phyloP scores from a whole-genome alignment of 371 early-diverging fungal species.

The Lichtheimia corymbifera region DNA sequence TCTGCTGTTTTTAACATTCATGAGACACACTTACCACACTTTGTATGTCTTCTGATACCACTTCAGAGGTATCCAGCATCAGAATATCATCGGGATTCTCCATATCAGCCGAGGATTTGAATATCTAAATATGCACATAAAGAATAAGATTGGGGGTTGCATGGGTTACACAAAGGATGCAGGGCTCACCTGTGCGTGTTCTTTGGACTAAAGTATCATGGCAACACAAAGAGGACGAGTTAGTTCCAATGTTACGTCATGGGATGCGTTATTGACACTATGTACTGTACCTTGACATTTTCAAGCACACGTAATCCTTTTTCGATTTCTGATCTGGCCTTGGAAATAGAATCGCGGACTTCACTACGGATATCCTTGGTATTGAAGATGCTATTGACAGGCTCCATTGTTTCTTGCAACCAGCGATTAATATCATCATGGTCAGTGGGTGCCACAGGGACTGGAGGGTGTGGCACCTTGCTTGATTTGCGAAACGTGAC shows the following conservation, averaged over 20 bases:
- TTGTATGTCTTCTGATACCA: constrained; percentile 3
- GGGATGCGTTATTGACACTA: not conserved
- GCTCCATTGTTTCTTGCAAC: constrained; percentile 20
- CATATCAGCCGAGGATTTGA: too few relatives aligned
- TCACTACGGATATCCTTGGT: constrained; percentile 27
- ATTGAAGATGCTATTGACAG: constrained; percentile 12
- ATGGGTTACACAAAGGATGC: constrained; percentile 35
- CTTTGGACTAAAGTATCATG: constrained; percentile 41
- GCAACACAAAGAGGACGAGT: constrained; percentile 14
- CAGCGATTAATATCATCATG: constrained; percentile 24
- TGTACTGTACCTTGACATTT: constrained; percentile 22
- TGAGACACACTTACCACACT: not conserved
- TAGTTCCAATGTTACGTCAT: too few relatives aligned
- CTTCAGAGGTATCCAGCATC: not conserved
- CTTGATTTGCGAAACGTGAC: constrained; percentile 37
- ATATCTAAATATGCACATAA: constrained; percentile 5
- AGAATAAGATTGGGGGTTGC: constrained; percentile 34
- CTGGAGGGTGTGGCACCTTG: constrained; percentile 21
- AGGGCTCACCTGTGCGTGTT: constrained; percentile 33
- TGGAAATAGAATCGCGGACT: constrained; percentile 49
- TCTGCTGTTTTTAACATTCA: too few relatives aligned
- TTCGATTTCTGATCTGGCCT: constrained; percentile 59
- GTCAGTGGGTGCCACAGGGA: constrained; percentile 8
- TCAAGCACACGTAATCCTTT: constrained; percentile 51
- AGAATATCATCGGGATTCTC: too few relatives aligned